Percentiles rank a stretch among this genome's conserved stretches.
phyloP scores from a whole-genome alignment of 495 filamentous ascomycete species.

The Hypoxylon intermedium region DNA sequence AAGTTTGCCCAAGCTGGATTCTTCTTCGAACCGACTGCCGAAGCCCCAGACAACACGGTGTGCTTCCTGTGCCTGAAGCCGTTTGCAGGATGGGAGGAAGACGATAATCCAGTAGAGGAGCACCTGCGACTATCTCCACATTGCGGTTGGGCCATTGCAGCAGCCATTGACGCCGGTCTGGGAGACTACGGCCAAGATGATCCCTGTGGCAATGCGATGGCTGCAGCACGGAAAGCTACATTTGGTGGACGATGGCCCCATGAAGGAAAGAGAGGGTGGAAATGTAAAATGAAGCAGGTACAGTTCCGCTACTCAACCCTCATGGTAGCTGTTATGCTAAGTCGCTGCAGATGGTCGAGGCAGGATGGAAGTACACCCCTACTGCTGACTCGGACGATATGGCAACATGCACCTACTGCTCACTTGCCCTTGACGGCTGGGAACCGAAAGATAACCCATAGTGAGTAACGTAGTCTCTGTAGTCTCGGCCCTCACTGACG shows the following conservation, averaged over 20 bases:
- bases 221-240: conserved; percentile 78
- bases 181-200: conserved; percentile 73
- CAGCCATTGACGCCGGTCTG: conserved; percentile 69
- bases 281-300: conserved; percentile 87
- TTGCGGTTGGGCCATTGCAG: conserved; percentile 88
- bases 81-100: conserved; percentile 87
- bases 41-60: conserved; percentile 82
- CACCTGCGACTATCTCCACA: conserved; percentile 80
- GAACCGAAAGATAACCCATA: conserved; percentile 87
- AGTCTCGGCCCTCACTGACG: too few relatives aligned
- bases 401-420: conserved; percentile 87
- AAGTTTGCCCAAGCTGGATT: conserved; percentile 91
- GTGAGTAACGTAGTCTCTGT: conserved; percentile 57
- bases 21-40: conserved; percentile 77
- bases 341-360: conserved; percentile 77
- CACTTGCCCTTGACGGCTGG: conserved; percentile 86
- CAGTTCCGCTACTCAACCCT: conserved; percentile 4
- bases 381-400: conserved; percentile 80
- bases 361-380: conserved; percentile 93
- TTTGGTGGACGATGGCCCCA: conserved; percentile 86
- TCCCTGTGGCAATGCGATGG: conserved; percentile 71
- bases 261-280: conserved; percentile 85
- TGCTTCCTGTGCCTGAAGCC: conserved; percentile 84
- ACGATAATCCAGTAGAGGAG: conserved; percentile 80
- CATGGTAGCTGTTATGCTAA: conserved; percentile 32